Conservation (phyloP, 75 land plant genomes). For the Picea glauca region DNA sequence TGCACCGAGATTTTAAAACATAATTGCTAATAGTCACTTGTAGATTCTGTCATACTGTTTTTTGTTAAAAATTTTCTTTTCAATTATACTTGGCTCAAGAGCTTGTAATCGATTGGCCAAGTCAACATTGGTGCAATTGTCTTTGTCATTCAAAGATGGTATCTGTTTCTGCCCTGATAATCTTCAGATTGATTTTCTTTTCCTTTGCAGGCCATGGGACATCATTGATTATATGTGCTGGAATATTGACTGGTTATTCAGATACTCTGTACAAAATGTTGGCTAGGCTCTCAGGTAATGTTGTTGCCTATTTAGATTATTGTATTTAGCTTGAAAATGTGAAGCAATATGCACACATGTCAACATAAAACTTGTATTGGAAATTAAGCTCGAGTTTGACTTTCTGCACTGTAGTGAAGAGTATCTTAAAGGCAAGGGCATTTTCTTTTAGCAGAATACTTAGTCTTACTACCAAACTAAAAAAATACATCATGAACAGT, state of each 20-base stretch:
- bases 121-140: too few relatives aligned
- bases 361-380: background rate
- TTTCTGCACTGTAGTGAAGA: background rate
- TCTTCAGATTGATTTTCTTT: conserved; percentile 7
- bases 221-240: conserved; percentile 81
- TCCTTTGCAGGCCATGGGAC: conserved; percentile 84
- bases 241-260: conserved; percentile 93
- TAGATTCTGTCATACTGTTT: too few relatives aligned
- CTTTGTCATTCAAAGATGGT: too few relatives aligned
- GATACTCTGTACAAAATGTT: conserved; percentile 79
- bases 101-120: too few relatives aligned
- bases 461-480: too few relatives aligned
- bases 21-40: too few relatives aligned
- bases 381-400: background rate
- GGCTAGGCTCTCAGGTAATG: conserved; percentile 56
- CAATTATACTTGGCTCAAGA: too few relatives aligned
- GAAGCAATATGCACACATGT: background rate
- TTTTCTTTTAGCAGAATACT: too few relatives aligned
- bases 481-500: too few relatives aligned
- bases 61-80: too few relatives aligned
- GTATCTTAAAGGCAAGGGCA: too few relatives aligned
- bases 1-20: too few relatives aligned
- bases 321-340: background rate
- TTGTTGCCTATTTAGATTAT: background rate
- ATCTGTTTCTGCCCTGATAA: background rate